These are phyloP conservation scores for Thalassiosira profunda DNA, from an alignment of 108 stramenopile species.

Conservation along the genomic window DNA sequence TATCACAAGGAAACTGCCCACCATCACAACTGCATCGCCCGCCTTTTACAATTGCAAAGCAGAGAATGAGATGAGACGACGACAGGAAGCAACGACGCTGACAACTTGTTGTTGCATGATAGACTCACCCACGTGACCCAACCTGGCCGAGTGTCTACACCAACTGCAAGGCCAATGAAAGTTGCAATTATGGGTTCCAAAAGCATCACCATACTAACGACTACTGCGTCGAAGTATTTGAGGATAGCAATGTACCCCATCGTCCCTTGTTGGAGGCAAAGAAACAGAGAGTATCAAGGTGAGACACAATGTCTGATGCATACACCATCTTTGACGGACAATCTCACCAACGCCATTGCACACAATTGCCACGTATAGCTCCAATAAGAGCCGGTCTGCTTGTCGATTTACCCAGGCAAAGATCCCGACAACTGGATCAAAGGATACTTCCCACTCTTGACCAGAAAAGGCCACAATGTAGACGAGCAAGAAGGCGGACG, in stretches of 20 bases:
- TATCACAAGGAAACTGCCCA: slow-evolving; percentile 38
- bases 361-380: slow-evolving; percentile 55
- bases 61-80: no score
- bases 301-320: no score
- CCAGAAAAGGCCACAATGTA: slow-evolving; percentile 36
- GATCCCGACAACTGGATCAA: slow-evolving; percentile 47
- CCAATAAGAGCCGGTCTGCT: slow-evolving; percentile 52
- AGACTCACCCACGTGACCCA: slow-evolving; percentile 34
- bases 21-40: slow-evolving; percentile 33
- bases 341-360: slow-evolving; percentile 58
- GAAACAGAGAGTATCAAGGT: no score
- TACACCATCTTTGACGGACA: no score
- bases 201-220: slow-evolving; percentile 59
- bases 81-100: no score
- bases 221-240: slow-evolving; percentile 68
- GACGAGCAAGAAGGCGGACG: slow-evolving; percentile 36
- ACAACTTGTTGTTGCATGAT: no score
- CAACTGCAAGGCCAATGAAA: slow-evolving; percentile 30
- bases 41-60: no score
- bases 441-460: slow-evolving; percentile 25
- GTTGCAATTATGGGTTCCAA: slow-evolving; percentile 44
- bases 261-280: no score
- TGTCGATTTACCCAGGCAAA: slow-evolving; percentile 53
- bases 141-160: slow-evolving; percentile 35
- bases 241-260: slow-evolving; percentile 71